Evolutionary conservation across 176 grass and related monocot genomes (phyloP).

Genomic region (Pharus latifolius): DNA sequence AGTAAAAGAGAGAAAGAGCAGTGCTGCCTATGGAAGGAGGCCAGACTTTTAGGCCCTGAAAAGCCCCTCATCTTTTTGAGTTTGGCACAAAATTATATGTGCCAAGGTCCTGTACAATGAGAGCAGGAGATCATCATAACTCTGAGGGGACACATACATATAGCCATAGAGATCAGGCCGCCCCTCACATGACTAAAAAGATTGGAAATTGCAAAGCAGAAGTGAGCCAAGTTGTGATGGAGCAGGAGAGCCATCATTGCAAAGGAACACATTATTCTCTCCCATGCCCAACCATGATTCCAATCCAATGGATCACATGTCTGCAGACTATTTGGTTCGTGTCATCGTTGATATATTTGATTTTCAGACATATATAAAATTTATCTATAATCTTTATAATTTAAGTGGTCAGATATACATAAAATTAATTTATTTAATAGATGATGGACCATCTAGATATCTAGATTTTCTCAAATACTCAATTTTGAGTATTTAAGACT

Average conservation of each 20-base stretch:
- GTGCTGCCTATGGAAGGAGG: too few species aligned
- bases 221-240: background rate
- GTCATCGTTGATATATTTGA: too few species aligned
- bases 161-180: background rate
- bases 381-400: too few species aligned
- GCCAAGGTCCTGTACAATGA: background rate
- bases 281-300: slow-evolving; percentile 20
- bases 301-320: slow-evolving; percentile 1
- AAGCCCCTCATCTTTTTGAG: background rate
- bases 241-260: slow-evolving; percentile 24
- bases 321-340: too few species aligned
- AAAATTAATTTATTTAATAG: too few species aligned
- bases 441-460: too few species aligned
- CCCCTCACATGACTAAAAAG: background rate
- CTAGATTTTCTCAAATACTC: too few species aligned
- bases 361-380: too few species aligned
- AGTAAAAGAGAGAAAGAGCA: too few species aligned
- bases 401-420: too few species aligned
- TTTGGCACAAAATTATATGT: background rate
- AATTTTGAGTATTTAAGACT: too few species aligned
- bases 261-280: slow-evolving; percentile 21
- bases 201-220: background rate
- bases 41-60: background rate
- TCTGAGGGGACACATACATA: background rate
- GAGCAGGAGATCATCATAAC: background rate